A percentile compares a stretch with the other conserved stretches of the same genome.
Conservation (phyloP, 2,329 filamentous ascomycete genomes). For the Scedosporium minutisporum region DNA sequence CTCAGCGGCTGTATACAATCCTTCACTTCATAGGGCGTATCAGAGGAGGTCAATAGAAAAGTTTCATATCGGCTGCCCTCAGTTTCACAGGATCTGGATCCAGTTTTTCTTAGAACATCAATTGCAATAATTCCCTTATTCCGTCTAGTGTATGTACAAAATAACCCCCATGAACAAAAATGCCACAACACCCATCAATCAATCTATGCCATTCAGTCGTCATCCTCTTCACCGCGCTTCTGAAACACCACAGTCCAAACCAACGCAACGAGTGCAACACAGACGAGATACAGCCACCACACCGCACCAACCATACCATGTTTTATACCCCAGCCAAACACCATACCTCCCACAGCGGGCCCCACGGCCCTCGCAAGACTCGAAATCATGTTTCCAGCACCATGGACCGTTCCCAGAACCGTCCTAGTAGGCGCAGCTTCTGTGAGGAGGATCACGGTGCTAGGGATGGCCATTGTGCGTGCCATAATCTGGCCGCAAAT, state of each 20-base stretch:
- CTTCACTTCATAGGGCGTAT: not conserved
- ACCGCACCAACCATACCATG: conserved; percentile 17
- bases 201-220: not conserved
- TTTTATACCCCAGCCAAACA: conserved; percentile 18
- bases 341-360: conserved; percentile 17
- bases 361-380: conserved; percentile 19
- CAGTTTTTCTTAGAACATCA: too few relatives aligned
- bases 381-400: conserved; percentile 18
- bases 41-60: too few relatives aligned
- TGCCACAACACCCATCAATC: not conserved
- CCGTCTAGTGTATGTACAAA: not conserved
- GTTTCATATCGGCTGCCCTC: too few relatives aligned
- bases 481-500: conserved; percentile 51
- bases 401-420: conserved; percentile 27
- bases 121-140: not conserved
- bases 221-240: not conserved
- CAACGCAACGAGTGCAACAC: conserved; percentile 15
- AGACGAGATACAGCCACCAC: conserved; percentile 20
- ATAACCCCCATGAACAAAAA: not conserved
- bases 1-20: not conserved
- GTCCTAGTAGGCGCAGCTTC: conserved; percentile 24
- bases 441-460: conserved; percentile 28
- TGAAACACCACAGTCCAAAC: conserved; percentile 12
- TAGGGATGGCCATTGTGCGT: conserved; percentile 42
- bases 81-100: too few relatives aligned